These are phyloP conservation scores for Tolypocladium amazonense DNA, from an alignment of 2,329 filamentous ascomycete species.

Conservation along the genomic window DNA sequence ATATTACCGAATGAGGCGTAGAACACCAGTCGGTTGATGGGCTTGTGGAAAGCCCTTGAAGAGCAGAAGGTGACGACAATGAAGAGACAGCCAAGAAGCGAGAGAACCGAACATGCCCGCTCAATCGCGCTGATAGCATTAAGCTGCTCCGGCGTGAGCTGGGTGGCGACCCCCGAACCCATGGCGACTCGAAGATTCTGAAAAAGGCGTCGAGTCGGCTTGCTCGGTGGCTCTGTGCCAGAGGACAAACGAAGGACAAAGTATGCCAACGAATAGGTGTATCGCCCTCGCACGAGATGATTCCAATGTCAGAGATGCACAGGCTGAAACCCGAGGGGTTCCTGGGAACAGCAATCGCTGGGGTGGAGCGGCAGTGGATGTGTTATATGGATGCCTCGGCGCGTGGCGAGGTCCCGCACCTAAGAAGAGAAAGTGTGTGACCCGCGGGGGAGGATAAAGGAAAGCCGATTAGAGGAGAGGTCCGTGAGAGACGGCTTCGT, in stretches of 20 bases:
- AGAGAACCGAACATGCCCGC: conserved; percentile 58
- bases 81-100: conserved; percentile 58
- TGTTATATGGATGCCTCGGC: neutral
- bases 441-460: neutral
- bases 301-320: neutral
- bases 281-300: neutral
- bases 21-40: conserved; percentile 79
- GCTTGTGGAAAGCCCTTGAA: conserved; percentile 66
- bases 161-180: neutral
- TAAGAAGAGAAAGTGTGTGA: neutral
- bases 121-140: conserved; percentile 51
- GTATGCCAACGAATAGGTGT: neutral
- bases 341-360: neutral
- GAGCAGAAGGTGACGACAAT: conserved; percentile 60
- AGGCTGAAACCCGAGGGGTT: neutral
- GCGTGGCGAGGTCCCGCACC: neutral
- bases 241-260: neutral
- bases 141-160: conserved; percentile 26
- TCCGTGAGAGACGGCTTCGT: neutral
- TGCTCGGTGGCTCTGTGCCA: neutral
- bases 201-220: neutral
- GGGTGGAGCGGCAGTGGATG: neutral
- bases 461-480: neutral
- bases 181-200: neutral
- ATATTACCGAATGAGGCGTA: conserved; percentile 77